phyloP scores from a whole-genome alignment of 192 early-diverging fungal genomes.

The Spizellomyces sp. region DNA sequence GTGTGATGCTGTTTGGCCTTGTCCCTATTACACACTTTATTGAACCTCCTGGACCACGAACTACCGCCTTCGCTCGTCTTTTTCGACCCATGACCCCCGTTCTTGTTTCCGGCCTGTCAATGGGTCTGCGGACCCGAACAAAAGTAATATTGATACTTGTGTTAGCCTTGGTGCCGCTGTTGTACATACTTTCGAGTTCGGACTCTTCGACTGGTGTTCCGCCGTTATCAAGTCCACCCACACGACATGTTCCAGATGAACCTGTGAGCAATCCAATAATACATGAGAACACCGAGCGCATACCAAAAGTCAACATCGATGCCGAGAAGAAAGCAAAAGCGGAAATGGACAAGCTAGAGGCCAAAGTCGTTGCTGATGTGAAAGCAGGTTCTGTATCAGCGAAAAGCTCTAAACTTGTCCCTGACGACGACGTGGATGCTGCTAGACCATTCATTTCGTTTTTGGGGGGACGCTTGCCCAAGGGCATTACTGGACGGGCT shows the following conservation, averaged over 20 bases:
- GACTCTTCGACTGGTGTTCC: background rate
- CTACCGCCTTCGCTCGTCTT: background rate
- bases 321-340: background rate
- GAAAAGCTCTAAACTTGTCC: too few relatives aligned
- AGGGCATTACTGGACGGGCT: constrained; percentile 10
- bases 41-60: constrained; percentile 14
- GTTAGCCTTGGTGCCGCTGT: too few relatives aligned
- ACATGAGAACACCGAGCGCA: background rate
- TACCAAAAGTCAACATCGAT: background rate
- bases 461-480: constrained; percentile 10
- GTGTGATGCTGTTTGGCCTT: too few relatives aligned
- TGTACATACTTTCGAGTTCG: too few relatives aligned
- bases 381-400: background rate
- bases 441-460: too few relatives aligned
- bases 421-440: too few relatives aligned
- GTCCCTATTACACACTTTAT: background rate
- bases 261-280: background rate
- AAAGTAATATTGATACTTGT: too few relatives aligned
- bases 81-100: too few relatives aligned
- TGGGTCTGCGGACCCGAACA: too few relatives aligned
- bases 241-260: background rate
- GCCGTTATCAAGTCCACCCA: background rate
- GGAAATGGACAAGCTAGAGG: background rate
- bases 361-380: background rate
- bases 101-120: too few relatives aligned